Evolutionary conservation across 2,329 filamentous ascomycete species (phyloP), one percentile per base, ranked within the genome.

Genomic region (Xylariomycetidae sp.): DNA sequence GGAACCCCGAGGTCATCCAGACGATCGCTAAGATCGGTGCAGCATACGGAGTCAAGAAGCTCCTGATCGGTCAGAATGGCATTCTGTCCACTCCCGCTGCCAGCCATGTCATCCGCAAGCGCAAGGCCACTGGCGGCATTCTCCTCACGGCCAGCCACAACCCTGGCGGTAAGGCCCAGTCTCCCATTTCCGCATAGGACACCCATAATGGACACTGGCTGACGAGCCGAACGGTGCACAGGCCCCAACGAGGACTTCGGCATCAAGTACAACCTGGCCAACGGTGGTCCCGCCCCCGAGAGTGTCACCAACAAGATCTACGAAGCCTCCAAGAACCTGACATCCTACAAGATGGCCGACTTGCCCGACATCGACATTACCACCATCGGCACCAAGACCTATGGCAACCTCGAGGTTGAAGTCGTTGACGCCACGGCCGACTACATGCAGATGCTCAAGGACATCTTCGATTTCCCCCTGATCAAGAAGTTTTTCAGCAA

Each of bases 181-280:
- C 2, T 17, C 9, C 14, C 17, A 10, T 19, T n/a, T 19, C 24
- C n/a, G 10, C 12, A 5, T 17, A 20, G 12, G 6, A 14, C 17
- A 33, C n/a, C 5, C 5, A 28, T 19, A 25, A 12, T 7, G n/a
- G 16, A 28, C 9, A 3, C 7, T 25, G 12, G 23, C 32, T 32
- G 1, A 30, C 35, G 37, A 34, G 48, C 22, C 7, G 12, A 25
- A 25, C 17, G 27, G 16, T 35, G 19, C 10, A 26, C 50, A 94
- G 87, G 89, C 32, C 92, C 92, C 42, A 83, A 78, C 50, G 84
- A 92, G 60, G 92, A 98, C 66, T 98, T 98, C 54, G 92, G 92
- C 52, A 98, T 98, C 80, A 98, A 98, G 72, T 98, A 98, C 77
- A 98, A 98, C 74, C 74, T 98, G 39, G 73, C 87, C 61, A 96